Evolutionary conservation across 768 basidiomycete species (phyloP).

Genomic region (Hypholoma sublateritium): DNA sequence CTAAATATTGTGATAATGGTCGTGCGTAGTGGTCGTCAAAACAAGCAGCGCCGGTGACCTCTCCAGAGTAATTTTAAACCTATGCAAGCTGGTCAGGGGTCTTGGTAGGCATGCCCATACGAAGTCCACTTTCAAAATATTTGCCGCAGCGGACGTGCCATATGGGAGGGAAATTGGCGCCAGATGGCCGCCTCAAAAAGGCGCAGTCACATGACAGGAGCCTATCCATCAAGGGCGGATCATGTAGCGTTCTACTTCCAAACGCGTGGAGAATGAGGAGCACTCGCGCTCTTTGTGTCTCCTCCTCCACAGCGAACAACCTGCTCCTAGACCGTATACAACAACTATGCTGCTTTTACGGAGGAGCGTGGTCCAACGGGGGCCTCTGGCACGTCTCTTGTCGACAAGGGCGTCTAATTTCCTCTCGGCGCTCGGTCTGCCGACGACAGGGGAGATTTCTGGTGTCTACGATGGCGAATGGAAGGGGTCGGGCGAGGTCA

Average conservation of each 20-base stretch:
- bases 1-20: no score
- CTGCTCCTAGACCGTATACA: conserved; percentile 1
- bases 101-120: no score
- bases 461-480: conserved; percentile 87
- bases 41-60: no score
- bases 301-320: conserved; percentile 12
- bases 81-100: no score
- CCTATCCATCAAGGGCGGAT: conserved; percentile 14
- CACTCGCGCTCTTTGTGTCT: conserved; percentile 2
- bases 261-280: not conserved
- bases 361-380: conserved; percentile 8
- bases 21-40: no score
- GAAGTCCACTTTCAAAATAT: no score
- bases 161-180: no score
- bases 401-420: conserved; percentile 72
- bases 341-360: conserved; percentile 9
- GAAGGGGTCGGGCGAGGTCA: conserved; percentile 71
- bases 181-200: no score
- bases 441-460: conserved; percentile 51
- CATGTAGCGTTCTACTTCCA: conserved; percentile 4
- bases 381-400: conserved; percentile 42
- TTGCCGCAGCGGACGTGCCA: no score
- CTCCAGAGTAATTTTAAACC: no score
- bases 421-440: conserved; percentile 64
- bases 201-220: conserved; percentile 9